A percentile compares a stretch with the other conserved stretches of the same genome.
Evolutionary conservation across 305 asterid species (phyloP).

Genomic region (Caryopteris hybrid): DNA sequence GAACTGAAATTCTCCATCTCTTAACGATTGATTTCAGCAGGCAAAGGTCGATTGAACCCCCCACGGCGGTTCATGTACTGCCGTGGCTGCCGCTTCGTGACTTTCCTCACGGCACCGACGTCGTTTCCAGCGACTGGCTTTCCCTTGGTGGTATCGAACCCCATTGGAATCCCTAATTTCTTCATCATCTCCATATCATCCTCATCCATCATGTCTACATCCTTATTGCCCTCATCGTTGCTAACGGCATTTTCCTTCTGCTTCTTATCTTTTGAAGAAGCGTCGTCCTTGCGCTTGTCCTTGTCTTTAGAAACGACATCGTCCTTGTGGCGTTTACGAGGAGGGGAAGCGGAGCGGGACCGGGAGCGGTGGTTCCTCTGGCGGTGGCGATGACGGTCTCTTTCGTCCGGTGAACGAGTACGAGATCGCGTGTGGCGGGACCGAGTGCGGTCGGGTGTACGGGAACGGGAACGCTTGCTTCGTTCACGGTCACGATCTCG

Average conservation of each 20-base stretch:
- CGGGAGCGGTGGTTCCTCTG: conserved; percentile 38
- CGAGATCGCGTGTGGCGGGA: conserved; percentile 55
- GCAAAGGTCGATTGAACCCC: conserved; percentile 96
- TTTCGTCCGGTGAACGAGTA: conserved; percentile 62
- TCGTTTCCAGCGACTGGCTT: conserved; percentile 84
- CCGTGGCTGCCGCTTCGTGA: conserved; percentile 93
- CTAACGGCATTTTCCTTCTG: conserved; percentile 37
- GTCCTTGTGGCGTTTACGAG: conserved; percentile 69
- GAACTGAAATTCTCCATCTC: background rate
- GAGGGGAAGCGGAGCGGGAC: conserved; percentile 45
- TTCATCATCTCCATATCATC: conserved; percentile 97
- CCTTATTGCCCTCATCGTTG: conserved; percentile 22
- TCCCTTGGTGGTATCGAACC: conserved; percentile 93
- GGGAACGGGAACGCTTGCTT: conserved; percentile 52
- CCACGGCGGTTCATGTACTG: conserved; percentile 99
- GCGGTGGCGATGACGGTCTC: conserved; percentile 51
- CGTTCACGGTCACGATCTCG: conserved; percentile 45
- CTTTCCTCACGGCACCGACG: conserved; percentile 88
- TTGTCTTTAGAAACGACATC: conserved; percentile 42
- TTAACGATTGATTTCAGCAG: conserved; percentile 77
- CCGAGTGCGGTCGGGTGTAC: conserved; percentile 63
- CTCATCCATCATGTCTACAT: conserved; percentile 52
- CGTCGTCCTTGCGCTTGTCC: conserved; percentile 39
- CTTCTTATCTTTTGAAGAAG: conserved; percentile 41
- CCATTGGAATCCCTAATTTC: conserved; percentile 83